Evolutionary conservation across 768 basidiomycete genomes (phyloP), one percentile per base, ranked within the genome.

Genomic region (Artomyces pyxidatus): DNA sequence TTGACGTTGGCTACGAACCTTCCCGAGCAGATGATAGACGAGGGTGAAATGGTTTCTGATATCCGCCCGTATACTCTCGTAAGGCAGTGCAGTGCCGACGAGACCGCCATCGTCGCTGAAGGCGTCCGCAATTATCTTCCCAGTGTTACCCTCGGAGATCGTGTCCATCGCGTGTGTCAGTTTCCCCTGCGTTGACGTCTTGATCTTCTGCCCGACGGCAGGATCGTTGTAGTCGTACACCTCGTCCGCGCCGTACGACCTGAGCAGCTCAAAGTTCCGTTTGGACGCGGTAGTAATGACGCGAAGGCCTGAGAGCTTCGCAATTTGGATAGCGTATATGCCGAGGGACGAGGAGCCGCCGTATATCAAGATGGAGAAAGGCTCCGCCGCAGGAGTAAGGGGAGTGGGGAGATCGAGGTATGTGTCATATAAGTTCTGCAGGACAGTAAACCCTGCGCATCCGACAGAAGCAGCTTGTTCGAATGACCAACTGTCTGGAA

Each of bases 251-350:
- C 70, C 71, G 12, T 65, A 51, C 1, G 59, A 52, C 32, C 61
- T 60, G 32, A 72, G 50, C 30, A 65, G 58, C 0, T 54, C 62
- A 22, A 60, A 59, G 52, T 70, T 69, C 32, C 52, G 45, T 17
- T 63, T 57, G 11, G 65, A 67, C 9, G 68, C 63, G 3, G 66
- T 64, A 11, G 66, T 61, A n/a, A 65, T 53, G 25, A 69, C 63
- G 10, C 56, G 57, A 47, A 61, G 62, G 3, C 65, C 67, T 0
- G 61, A 48, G 6, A 62, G 49, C 30, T 58, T 57, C n/a, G 64
- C 65, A 22, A 69, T 55, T 48, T 67, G 61, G 42, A 65, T 54
- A 1, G 61, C 64, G 42, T 57, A 67, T 45, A 59, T 57, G 4
- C 71, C 71, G 41, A 71, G 65, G 16, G 63, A 61, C 14, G 64